phyloP scores from a whole-genome alignment of 208 protist species.

The Leishmania major region DNA sequence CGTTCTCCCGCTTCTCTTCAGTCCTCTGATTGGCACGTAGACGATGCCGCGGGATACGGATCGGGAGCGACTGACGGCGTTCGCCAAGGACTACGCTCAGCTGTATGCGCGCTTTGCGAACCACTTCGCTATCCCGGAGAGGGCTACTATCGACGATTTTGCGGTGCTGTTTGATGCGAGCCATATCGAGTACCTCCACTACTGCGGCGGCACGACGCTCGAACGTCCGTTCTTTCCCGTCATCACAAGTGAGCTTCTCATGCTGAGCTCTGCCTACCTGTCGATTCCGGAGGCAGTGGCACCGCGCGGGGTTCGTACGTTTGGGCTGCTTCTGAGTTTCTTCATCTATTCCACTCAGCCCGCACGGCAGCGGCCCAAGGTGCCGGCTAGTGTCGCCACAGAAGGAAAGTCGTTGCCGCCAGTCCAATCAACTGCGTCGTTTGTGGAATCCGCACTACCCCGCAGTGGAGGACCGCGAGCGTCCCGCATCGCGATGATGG shows the following conservation, averaged over 20 bases:
- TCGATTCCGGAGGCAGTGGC: slow-evolving; percentile 41
- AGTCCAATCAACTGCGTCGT: background rate
- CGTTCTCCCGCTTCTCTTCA: background rate
- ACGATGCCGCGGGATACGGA: slow-evolving; percentile 23
- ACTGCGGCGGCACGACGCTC: slow-evolving; percentile 50
- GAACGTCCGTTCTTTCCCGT: slow-evolving; percentile 46
- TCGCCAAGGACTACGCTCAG: slow-evolving; percentile 58
- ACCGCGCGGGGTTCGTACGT: slow-evolving; percentile 46
- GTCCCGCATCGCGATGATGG: background rate
- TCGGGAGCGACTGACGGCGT: slow-evolving; percentile 35
- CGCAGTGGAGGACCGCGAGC: background rate
- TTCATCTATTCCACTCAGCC: slow-evolving; percentile 76
- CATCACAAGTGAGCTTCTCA: slow-evolving; percentile 60
- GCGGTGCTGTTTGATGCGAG: slow-evolving; percentile 47
- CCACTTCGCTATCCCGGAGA: slow-evolving; percentile 26
- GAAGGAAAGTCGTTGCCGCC: background rate
- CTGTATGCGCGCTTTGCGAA: slow-evolving; percentile 47
- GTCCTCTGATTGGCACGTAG: background rate
- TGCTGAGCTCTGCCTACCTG: slow-evolving; percentile 68
- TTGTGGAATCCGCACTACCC: background rate
- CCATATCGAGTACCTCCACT: slow-evolving; percentile 74
- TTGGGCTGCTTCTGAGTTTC: slow-evolving; percentile 65
- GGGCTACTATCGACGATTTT: slow-evolving; percentile 51
- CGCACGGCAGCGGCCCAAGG: background rate
- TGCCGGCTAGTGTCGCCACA: background rate